Evolutionary conservation across 129 eudicot species (phyloP).

Genomic region (Rutidosis leptorrhynchoides): DNA sequence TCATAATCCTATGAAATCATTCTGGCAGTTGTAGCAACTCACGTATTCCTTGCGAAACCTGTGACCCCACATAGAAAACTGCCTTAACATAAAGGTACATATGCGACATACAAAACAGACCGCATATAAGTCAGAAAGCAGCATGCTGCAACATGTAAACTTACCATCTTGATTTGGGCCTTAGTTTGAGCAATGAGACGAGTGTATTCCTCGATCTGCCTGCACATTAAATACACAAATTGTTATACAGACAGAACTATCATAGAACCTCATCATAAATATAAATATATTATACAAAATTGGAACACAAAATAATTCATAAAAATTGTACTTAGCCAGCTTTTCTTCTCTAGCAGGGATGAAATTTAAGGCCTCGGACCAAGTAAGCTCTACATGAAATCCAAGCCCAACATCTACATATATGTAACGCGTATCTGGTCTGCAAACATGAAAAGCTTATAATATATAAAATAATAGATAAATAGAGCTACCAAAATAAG

Average conservation of each 20-base stretch:
- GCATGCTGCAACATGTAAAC: not conserved
- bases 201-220: constrained; percentile 91
- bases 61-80: not conserved
- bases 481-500: not conserved
- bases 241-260: not conserved
- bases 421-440: constrained; percentile 82
- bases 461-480: not conserved
- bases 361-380: constrained; percentile 79
- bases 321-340: constrained; percentile 54
- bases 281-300: not conserved
- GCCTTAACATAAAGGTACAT: not conserved
- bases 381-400: constrained; percentile 92
- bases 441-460: constrained; percentile 29
- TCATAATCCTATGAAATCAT: not conserved
- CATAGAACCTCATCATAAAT: not conserved
- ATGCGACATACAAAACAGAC: not conserved
- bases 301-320: not conserved
- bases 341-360: constrained; percentile 76
- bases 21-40: constrained; percentile 70
- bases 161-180: constrained; percentile 91
- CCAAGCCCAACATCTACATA: constrained; percentile 96
- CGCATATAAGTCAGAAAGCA: not conserved
- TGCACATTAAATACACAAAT: constrained; percentile 19
- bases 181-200: constrained; percentile 72
- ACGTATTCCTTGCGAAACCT: constrained; percentile 82